Evolutionary conservation across 2,329 filamentous ascomycete genomes (phyloP), one percentile per base, ranked within the genome.

Genomic region (Trichoderma simmonsii): DNA sequence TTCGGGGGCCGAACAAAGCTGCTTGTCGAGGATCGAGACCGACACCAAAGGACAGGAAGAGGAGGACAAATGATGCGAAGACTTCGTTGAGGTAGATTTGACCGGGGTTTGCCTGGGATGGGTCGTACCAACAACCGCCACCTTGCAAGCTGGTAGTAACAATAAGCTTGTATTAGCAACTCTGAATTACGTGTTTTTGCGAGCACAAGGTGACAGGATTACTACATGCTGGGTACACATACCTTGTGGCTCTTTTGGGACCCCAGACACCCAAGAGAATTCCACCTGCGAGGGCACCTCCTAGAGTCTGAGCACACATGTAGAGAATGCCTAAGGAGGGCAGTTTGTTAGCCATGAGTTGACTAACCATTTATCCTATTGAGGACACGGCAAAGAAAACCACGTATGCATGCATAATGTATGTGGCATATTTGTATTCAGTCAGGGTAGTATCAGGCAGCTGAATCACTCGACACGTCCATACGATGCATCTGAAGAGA

Each of bases 1-100:
- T 77, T 1, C 85, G 82, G 6, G 84, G 85, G 0, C 86, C 86
- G 74, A 86, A 87, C 4, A 86, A 77, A 21, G 82, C 78, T 1
- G 81, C 81, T 74, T 88, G 86, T 3, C 86, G 79, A 2, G 87
- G 87, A 76, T 88, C 86, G 5, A 88, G 79, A 18, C 85, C 86
- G 12, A 86, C 83, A 2, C 86, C 85, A 73, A 87, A 88, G 0
- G 85, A 81, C 24, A 88, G 79, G 74, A 86, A 83, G 24, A 76
- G 71, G 18, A 73, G 72, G 9, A 60, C 54, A 28, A 74, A 73
- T 5, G 80, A 82, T 5, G 81, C 80, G 70, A 86, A 80, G 54
- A 84, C 83, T 74, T 88, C 87, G 51, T 86, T 80, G 9, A 85
- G 78, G 69, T 87, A 84, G 18, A 82, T 84, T 66, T 84, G 81